Evolutionary conservation across 306 rosid genomes (phyloP).

Genomic region (Ziziphus jujuba): DNA sequence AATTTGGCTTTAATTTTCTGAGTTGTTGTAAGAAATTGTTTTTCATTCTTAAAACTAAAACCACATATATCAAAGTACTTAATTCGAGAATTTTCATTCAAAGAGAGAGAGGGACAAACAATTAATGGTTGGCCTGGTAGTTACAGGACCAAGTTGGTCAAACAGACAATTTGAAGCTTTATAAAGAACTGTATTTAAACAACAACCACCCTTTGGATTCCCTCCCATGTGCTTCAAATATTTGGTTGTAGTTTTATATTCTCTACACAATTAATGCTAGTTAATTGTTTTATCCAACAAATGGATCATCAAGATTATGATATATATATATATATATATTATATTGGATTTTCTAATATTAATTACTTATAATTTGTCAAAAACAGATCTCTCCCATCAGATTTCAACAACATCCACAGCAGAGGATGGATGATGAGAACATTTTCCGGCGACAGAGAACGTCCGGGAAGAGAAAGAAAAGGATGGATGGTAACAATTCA

Average conservation of each 20-base stretch:
- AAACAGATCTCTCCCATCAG: slow-evolving; percentile 59
- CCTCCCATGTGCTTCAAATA: slow-evolving; percentile 51
- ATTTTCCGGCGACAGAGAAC: slow-evolving; percentile 51
- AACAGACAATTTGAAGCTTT: slow-evolving; percentile 42
- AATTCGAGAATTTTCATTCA: not conserved
- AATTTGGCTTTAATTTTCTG: too few relatives aligned
- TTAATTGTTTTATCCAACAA: not conserved
- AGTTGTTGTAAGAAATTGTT: too few relatives aligned
- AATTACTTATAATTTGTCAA: not conserved
- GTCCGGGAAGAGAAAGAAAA: slow-evolving; percentile 72
- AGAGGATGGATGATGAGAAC: slow-evolving; percentile 65
- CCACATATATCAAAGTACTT: too few relatives aligned
- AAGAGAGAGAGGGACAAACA: not conserved
- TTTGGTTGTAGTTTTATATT: slow-evolving; percentile 11
- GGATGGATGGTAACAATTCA: slow-evolving; percentile 93
- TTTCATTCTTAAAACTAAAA: too few relatives aligned
- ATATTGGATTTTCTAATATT: not conserved
- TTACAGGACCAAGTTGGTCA: slow-evolving; percentile 37
- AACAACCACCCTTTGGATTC: slow-evolving; percentile 48
- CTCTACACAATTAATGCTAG: not conserved
- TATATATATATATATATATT: too few relatives aligned
- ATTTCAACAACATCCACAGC: slow-evolving; percentile 38
- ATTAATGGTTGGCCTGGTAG: slow-evolving; percentile 1
- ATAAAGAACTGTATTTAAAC: slow-evolving; percentile 29
- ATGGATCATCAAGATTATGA: not conserved